Evolutionary conservation across 176 grass and related monocot genomes (phyloP), one percentile per base, ranked within the genome.

Genomic region (Bolboschoenus planiculmis): DNA sequence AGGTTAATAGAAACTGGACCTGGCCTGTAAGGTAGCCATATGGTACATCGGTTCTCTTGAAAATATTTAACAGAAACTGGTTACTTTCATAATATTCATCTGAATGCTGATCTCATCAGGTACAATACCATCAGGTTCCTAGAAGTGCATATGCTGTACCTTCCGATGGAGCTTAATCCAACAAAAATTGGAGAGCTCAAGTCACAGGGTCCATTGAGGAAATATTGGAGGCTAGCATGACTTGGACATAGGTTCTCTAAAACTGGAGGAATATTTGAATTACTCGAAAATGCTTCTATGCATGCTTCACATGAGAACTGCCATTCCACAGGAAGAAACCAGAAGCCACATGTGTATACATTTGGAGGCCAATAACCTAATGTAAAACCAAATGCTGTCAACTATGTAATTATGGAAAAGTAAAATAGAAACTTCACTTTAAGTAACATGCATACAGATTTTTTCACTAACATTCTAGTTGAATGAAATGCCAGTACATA

Each of bases 131-230:
- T 73, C 35, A 23, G 36, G 35, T 42, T 10, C n/a, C 51, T 34
- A 16, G 2, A 77, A 40, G 56, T 81, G 21, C 10, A 61, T 81
- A 61, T 81, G 7, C 20, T 66, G 48, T 90, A 94, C 95, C 92
- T 97, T 75, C 92, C 92, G 62, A 94, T 97, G 44, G 95, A 97
- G 92, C 88, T 97, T 86, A 97, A 84, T 59, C 95, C 95, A 81
- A 92, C 77, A 89, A 97, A 97, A 85, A 97, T 87, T 80, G 87
- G 94, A 73, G 83, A 84, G 67, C 77, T 87, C 36, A 77, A 83
- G 85, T 51, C 68, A 50, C 85, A 90, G 83, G 44, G 85, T 61
- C 65, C 27, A 14, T 6, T 84, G 7, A 91, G 89, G 83, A 97
- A 97, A 79, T 84, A 46, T 79, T 94, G 81, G 48, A 97, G 47